phyloP scores from a whole-genome alignment of 768 basidiomycete species.

The Strobilomyces echinocephalus region DNA sequence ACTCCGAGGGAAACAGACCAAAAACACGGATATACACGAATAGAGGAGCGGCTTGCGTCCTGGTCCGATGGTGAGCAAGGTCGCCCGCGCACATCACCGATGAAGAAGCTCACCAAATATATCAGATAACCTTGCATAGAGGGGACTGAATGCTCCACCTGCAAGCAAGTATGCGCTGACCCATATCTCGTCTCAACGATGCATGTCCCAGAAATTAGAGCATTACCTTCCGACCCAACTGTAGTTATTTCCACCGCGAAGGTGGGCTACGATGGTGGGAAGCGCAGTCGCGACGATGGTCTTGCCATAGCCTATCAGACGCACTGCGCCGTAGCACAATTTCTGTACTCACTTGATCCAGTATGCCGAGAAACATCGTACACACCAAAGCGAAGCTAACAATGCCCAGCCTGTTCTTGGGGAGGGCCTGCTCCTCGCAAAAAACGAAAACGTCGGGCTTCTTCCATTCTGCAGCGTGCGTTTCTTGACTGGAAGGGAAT shows the following conservation, averaged over 20 bases:
- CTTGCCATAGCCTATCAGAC: constrained; percentile 25
- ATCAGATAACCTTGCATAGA: constrained; percentile 77
- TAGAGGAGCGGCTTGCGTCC: constrained; percentile 73
- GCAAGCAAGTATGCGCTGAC: constrained; percentile 71
- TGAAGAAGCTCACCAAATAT: constrained; percentile 29
- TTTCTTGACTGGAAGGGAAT: background rate
- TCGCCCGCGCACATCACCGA: background rate
- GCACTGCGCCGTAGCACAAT: background rate
- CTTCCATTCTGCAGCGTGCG: background rate
- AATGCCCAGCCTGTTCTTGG: constrained; percentile 23
- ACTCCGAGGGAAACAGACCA: constrained; percentile 41
- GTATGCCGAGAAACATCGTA: constrained; percentile 36
- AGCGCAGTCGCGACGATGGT: constrained; percentile 66
- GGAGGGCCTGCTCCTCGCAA: constrained; percentile 53
- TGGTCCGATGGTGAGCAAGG: constrained; percentile 11
- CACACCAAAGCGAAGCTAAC: constrained; percentile 25
- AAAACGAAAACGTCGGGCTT: constrained; percentile 42
- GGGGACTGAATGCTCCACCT: constrained; percentile 57
- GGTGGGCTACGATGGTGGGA: constrained; percentile 60
- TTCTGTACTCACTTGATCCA: constrained; percentile 46
- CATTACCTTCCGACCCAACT: constrained; percentile 67
- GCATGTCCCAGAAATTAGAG: background rate
- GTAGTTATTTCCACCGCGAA: constrained; percentile 58
- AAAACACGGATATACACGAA: constrained; percentile 55
- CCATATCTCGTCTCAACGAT: background rate